phyloP scores from a whole-genome alignment of 164 flowering plant genomes.

The Dillenia suffruticosa region DNA sequence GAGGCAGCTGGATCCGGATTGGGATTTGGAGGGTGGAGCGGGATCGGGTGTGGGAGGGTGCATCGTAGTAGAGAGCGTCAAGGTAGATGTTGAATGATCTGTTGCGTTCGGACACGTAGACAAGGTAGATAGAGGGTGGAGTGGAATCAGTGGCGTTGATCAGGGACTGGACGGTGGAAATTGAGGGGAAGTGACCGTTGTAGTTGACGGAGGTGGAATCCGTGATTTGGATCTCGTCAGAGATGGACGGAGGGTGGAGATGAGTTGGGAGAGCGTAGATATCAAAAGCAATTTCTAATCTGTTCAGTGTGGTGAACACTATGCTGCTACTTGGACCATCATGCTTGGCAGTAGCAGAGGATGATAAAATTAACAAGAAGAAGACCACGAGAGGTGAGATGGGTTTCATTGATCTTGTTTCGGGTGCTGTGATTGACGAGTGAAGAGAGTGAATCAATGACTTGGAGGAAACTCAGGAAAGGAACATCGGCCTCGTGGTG shows the following conservation, averaged over 20 bases:
- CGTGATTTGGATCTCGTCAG: conserved; percentile 50
- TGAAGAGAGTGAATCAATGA: too few relatives aligned
- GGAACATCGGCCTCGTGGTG: too few relatives aligned
- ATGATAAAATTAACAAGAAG: conserved; percentile 1
- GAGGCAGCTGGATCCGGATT: conserved; percentile 32
- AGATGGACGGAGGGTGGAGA: conserved; percentile 2
- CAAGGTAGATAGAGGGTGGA: conserved; percentile 9
- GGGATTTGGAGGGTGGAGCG: conserved; percentile 28
- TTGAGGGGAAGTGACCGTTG: conserved; percentile 68
- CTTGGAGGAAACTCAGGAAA: too few relatives aligned
- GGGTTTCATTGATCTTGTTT: too few relatives aligned
- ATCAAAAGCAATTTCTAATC: conserved; percentile 62
- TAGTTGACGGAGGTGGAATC: conserved; percentile 67
- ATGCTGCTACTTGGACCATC: conserved; percentile 24
- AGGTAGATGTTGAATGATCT: conserved; percentile 47
- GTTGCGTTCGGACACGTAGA: conserved; percentile 73
- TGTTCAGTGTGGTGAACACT: conserved; percentile 59
- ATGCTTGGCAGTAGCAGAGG: conserved; percentile 10
- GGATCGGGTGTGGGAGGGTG: neutral
- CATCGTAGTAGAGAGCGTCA: conserved; percentile 22
- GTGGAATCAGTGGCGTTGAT: neutral
- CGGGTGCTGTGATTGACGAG: too few relatives aligned
- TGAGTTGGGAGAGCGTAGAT: conserved; percentile 42
- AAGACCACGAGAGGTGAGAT: neutral
- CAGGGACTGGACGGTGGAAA: conserved; percentile 18